A percentile compares a stretch with the other conserved stretches of the same genome.
phyloP scores from a whole-genome alignment of 2,329 filamentous ascomycete genomes.

The Pestalotiopsis sp. region DNA sequence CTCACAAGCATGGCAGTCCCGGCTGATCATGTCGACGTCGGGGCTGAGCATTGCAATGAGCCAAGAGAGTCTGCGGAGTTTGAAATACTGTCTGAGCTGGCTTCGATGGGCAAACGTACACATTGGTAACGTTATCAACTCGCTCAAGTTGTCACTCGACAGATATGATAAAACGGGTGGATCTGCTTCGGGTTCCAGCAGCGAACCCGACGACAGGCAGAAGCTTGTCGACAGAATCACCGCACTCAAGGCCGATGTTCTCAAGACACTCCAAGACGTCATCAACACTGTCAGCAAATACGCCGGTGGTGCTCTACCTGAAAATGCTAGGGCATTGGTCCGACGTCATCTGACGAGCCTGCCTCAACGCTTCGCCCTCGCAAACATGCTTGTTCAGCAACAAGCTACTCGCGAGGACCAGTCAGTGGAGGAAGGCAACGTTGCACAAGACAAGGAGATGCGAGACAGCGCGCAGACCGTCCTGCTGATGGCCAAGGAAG shows the following conservation, averaged over 20 bases:
- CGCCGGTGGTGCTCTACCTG: constrained; percentile 86
- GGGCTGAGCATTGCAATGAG: constrained; percentile 91
- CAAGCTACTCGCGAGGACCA: constrained; percentile 29
- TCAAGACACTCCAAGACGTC: constrained; percentile 79
- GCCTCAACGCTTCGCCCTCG: constrained; percentile 79
- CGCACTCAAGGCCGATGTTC: constrained; percentile 68
- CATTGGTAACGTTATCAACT: constrained; percentile 74
- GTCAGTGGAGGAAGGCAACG: constrained; percentile 37
- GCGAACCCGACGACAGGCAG: constrained; percentile 42
- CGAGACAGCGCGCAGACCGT: constrained; percentile 73
- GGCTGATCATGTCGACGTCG: constrained; percentile 87
- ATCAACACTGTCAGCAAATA: constrained; percentile 87
- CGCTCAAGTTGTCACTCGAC: constrained; percentile 75
- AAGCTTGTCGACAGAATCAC: constrained; percentile 67
- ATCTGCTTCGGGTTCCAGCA: constrained; percentile 21
- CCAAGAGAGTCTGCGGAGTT: constrained; percentile 79
- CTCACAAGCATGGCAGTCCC: constrained; percentile 69
- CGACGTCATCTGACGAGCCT: constrained; percentile 82
- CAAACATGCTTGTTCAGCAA: constrained; percentile 52
- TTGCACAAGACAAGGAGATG: constrained; percentile 44
- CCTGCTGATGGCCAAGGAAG: constrained; percentile 84
- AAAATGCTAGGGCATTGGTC: constrained; percentile 84
- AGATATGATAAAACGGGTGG: constrained; percentile 70
- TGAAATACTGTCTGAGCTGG: constrained; percentile 84
- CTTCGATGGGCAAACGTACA: constrained; percentile 81